A percentile compares a stretch with the other conserved stretches of the same genome.
Evolutionary conservation across 1,284 basidiomycete genomes (phyloP).

Genomic region (Cronartium ribicola): DNA sequence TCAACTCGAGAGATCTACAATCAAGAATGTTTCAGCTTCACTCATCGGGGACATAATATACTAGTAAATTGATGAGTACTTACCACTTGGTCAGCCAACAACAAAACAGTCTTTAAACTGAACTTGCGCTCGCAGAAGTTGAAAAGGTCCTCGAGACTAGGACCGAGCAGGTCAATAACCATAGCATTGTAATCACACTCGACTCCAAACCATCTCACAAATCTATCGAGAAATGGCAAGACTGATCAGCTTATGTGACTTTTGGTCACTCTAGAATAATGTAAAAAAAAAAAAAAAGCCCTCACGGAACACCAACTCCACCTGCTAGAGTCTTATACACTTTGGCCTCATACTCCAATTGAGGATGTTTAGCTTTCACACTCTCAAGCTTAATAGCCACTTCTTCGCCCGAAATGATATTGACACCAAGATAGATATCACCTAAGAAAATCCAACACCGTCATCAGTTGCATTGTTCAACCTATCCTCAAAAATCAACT

Average conservation of each 20-base stretch:
- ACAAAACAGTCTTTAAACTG: constrained; percentile 89
- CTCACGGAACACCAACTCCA: constrained; percentile 66
- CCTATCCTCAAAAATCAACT: constrained; percentile 22
- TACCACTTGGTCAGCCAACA: constrained; percentile 94
- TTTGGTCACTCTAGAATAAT: not conserved
- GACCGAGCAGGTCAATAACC: constrained; percentile 96
- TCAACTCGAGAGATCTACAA: constrained; percentile 92
- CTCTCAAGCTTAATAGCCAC: constrained; percentile 99
- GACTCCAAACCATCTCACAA: constrained; percentile 84
- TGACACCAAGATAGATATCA: constrained; percentile 98
- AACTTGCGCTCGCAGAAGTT: constrained; percentile 99
- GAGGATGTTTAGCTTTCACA: constrained; percentile 99
- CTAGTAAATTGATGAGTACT: constrained; percentile 49
- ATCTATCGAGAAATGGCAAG: constrained; percentile 43
- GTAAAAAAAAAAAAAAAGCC: constrained; percentile 50
- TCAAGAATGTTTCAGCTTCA: constrained; percentile 23
- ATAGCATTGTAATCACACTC: constrained; percentile 99
- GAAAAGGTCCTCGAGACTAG: constrained; percentile 97
- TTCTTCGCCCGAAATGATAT: constrained; percentile 99
- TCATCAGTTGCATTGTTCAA: not conserved
- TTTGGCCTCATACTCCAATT: constrained; percentile 84
- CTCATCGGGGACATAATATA: not conserved
- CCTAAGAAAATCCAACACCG: constrained; percentile 56
- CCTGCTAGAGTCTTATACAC: constrained; percentile 53
- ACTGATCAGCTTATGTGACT: not conserved